Base-by-base conservation (phyloP, 1,284 basidiomycete genomes). In the Ganoderma lucidum region DNA sequence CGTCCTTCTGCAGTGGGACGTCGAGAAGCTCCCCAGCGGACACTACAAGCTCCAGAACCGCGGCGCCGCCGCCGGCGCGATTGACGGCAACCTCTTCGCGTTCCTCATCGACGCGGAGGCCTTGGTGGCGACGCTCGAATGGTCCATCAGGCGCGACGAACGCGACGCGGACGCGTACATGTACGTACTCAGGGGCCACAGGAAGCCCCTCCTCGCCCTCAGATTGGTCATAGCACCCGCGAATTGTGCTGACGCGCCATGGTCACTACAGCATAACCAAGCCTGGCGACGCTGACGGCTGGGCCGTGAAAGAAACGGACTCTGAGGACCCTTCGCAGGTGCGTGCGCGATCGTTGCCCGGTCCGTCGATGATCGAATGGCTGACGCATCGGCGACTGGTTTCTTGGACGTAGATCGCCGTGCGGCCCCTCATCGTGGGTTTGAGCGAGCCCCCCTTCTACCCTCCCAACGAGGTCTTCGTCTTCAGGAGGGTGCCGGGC, bases 11-110 rank as follows among this genome's bases (percentile, higher is more conserved):
- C 30, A 56, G 53, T 56, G 53, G 53, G 53, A 35, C 30, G 53
- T 56, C 53, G 53, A 56, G 53, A 56, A 56, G 53, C 53, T 56
- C 53, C 15, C 30, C 14, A 56, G 19, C 53, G 53, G 53, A 15
- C 17, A 56, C 6, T 56, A 56, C 53, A 17, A 6, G 14, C 15
- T 56, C 6, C 28, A 56, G 53, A 35, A 8, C 15, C 15, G 32
- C 15, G 30, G 53, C 8, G 53, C 53, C 14, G 12, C 14, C 30
- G 53, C 35, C 30, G 53, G 53, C 15, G 28, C 30, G 14, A 0
- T 35, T 12, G 15, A 56, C 5, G 53, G 32, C 6, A 6, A 2
- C 30, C 53, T 56, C 53, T 32, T 30, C 15, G 53, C 53, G 15
- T 56, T 56, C 53, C 53, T 56, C 53, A 17, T 32, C 15, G 17